These are phyloP conservation scores for Aspergillus carlsbadensis DNA, from an alignment of 495 filamentous ascomycete genomes.

Conservation along the genomic window DNA sequence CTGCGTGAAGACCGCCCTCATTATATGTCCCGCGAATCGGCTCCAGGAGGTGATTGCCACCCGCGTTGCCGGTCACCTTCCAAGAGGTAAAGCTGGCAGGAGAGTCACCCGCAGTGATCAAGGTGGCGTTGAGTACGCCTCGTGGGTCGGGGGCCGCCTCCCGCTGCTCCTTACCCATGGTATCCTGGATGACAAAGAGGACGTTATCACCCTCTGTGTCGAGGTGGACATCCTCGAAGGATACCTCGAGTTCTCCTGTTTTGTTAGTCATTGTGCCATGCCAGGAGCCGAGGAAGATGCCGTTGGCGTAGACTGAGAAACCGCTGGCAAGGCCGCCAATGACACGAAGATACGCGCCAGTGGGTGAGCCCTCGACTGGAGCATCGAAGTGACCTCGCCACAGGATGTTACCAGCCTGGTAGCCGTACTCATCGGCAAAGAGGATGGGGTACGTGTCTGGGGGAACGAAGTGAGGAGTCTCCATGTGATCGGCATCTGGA, in stretches of 20 bases:
- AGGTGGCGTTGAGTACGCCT: slow-evolving; percentile 60
- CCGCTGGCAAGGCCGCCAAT: slow-evolving; percentile 63
- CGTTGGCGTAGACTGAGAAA: slow-evolving; percentile 54
- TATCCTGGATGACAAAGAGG: slow-evolving; percentile 66
- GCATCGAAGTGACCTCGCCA: slow-evolving; percentile 67
- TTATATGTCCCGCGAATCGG: slow-evolving; percentile 66
- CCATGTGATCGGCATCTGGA: neutral
- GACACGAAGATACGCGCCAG: slow-evolving; percentile 55
- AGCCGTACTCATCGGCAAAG: slow-evolving; percentile 72
- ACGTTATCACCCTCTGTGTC: slow-evolving; percentile 45
- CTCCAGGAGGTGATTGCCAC: slow-evolving; percentile 63
- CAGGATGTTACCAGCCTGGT: slow-evolving; percentile 60
- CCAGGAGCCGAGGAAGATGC: slow-evolving; percentile 51
- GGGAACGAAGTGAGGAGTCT: neutral
- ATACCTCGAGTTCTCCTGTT: slow-evolving; percentile 19
- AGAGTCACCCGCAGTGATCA: slow-evolving; percentile 32
- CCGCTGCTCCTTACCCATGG: slow-evolving; percentile 68
- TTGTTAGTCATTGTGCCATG: slow-evolving; percentile 47
- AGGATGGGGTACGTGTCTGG: slow-evolving; percentile 21
- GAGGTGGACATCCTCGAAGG: slow-evolving; percentile 44
- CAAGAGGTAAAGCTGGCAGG: slow-evolving; percentile 51
- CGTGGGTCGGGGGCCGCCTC: slow-evolving; percentile 63
- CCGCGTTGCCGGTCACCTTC: slow-evolving; percentile 74
- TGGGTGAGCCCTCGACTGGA: slow-evolving; percentile 35
- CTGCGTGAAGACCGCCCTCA: slow-evolving; percentile 66